Percentiles rank a stretch among this genome's conserved stretches.
Evolutionary conservation across 495 filamentous ascomycete genomes (phyloP).

Genomic region (Aspergillus carlsbadensis): DNA sequence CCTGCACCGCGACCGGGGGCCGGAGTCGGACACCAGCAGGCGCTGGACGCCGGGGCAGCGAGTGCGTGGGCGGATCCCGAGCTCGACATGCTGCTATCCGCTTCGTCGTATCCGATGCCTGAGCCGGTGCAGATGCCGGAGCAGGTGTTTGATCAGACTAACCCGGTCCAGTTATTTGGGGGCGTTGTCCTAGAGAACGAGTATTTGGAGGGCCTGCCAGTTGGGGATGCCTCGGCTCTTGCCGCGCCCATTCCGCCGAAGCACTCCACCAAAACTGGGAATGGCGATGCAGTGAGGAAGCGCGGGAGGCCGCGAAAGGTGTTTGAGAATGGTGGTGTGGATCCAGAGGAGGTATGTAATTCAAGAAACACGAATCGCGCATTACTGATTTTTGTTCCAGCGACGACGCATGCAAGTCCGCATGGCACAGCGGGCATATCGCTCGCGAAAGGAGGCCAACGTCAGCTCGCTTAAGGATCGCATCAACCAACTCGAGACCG

Average conservation of each 20-base stretch:
- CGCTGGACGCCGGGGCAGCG: no score
- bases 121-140: neutral
- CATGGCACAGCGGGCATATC: slow-evolving; percentile 80
- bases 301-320: slow-evolving; percentile 21
- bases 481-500: slow-evolving; percentile 61
- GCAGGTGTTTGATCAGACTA: neutral
- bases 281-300: slow-evolving; percentile 14
- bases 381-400: slow-evolving; percentile 36
- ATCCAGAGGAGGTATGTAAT: slow-evolving; percentile 23
- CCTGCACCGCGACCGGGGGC: neutral
- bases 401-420: slow-evolving; percentile 84
- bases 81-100: slow-evolving; percentile 22
- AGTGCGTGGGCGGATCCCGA: slow-evolving; percentile 2
- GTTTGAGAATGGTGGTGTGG: slow-evolving; percentile 9
- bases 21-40: neutral
- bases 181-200: neutral
- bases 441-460: slow-evolving; percentile 78
- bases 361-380: neutral
- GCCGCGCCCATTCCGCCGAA: neutral
- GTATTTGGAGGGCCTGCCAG: neutral
- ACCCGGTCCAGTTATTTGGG: neutral
- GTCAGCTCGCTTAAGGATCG: slow-evolving; percentile 69
- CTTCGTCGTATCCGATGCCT: slow-evolving; percentile 27
- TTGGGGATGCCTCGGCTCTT: neutral
- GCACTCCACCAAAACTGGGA: neutral